phyloP scores from a whole-genome alignment of 768 basidiomycete species.

The Ramaria rubella region DNA sequence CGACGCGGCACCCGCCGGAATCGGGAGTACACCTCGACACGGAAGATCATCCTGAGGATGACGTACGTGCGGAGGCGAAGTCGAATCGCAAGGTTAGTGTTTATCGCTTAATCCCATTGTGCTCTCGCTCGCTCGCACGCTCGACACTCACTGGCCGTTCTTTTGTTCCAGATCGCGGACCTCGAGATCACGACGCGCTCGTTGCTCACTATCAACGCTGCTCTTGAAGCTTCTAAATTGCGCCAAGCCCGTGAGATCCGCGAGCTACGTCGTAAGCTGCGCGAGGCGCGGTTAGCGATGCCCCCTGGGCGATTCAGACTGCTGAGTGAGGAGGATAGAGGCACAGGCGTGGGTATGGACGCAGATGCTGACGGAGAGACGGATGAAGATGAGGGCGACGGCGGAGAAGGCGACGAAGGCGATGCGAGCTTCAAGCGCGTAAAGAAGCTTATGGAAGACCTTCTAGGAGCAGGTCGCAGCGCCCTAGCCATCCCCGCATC shows the following conservation, averaged over 20 bases:
- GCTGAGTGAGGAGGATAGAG: slow-evolving; percentile 43
- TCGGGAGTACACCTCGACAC: neutral
- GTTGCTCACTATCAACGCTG: slow-evolving; percentile 75
- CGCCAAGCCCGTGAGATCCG: slow-evolving; percentile 81
- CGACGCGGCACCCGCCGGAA: neutral
- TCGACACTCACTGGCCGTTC: neutral
- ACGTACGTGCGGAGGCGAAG: slow-evolving; percentile 64
- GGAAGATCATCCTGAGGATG: slow-evolving; percentile 19
- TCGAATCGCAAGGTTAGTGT: slow-evolving; percentile 73
- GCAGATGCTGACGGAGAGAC: slow-evolving; percentile 31
- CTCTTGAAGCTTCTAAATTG: slow-evolving; percentile 74
- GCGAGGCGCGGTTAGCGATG: slow-evolving; percentile 73
- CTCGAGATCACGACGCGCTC: slow-evolving; percentile 88
- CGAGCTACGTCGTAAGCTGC: slow-evolving; percentile 72
- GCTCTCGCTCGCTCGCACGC: neutral
- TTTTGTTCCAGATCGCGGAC: slow-evolving; percentile 66
- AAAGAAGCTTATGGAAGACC: slow-evolving; percentile 52
- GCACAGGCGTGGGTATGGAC: slow-evolving; percentile 34
- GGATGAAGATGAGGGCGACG: neutral
- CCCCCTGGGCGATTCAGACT: slow-evolving; percentile 58
- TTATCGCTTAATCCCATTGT: slow-evolving; percentile 6
- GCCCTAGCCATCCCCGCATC: slow-evolving; percentile 40
- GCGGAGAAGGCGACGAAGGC: slow-evolving; percentile 35
- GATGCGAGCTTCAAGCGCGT: slow-evolving; percentile 62
- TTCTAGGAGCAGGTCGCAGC: slow-evolving; percentile 50